A percentile compares a stretch with the other conserved stretches of the same genome.
Conservation (phyloP, 495 filamentous ascomycete species). For the Aspergillus olivimuriae region DNA sequence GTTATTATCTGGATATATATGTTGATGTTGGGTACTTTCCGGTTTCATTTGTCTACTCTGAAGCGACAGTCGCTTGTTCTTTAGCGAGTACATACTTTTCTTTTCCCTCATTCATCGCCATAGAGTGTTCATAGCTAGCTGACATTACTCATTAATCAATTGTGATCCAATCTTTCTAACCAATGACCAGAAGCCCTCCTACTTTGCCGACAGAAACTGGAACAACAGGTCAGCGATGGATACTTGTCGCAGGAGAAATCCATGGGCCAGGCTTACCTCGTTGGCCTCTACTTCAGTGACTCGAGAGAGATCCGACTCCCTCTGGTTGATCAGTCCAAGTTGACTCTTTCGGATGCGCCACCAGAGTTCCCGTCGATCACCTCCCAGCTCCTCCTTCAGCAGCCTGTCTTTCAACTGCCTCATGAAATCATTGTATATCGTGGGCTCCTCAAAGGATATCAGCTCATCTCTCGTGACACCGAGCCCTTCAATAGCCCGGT, state of each 20-base stretch:
- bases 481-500: slow-evolving; percentile 67
- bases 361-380: slow-evolving; percentile 81
- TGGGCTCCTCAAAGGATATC: slow-evolving; percentile 67
- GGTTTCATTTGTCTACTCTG: too few species aligned
- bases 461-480: slow-evolving; percentile 74
- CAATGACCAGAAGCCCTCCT: too few species aligned
- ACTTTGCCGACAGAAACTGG: slow-evolving; percentile 29
- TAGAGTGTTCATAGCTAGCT: too few species aligned
- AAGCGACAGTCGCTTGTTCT: too few species aligned
- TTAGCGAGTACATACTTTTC: too few species aligned
- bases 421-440: slow-evolving; percentile 71
- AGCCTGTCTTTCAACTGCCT: slow-evolving; percentile 65
- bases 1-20: background rate
- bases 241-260: background rate
- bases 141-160: background rate
- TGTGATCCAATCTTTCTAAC: background rate
- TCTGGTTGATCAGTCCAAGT: slow-evolving; percentile 68
- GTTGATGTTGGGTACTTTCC: background rate
- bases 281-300: slow-evolving; percentile 64
- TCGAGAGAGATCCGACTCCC: slow-evolving; percentile 50
- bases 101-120: too few species aligned
- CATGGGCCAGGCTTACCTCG: slow-evolving; percentile 34
- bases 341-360: slow-evolving; percentile 57
- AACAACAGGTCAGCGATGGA: slow-evolving; percentile 8
- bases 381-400: slow-evolving; percentile 64